Base-by-base conservation (phyloP, 83 land plant species). In the Isoetes engelmannii region DNA sequence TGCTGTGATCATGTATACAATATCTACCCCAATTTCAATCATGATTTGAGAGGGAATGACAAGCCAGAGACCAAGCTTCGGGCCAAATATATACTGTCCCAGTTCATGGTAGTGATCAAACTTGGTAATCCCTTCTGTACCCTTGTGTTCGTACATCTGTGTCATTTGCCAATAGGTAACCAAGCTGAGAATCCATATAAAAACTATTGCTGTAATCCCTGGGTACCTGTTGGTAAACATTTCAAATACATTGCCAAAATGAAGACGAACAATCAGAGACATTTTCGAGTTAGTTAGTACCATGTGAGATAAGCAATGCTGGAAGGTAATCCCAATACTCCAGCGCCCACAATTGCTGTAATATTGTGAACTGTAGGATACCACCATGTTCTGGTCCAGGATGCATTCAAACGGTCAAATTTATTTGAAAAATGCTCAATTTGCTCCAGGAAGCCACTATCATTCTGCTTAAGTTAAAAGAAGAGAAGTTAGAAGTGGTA, bases 1-100 rank as follows among this genome's bases (percentile, higher is more conserved):
- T 12, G 18, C 62, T 12, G 62, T 59, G 19, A 59, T 1, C 62
- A 59, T 12, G 19, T 59, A 59, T 9, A 59, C 62, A 37, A 18
- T 59, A 37, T 59, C 62, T 42, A 59, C 62, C 19, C 62, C 62
- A 18, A 59, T 4, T 18, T 59, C 62, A 9, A 59, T 42, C 18
- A 59, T 12, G 18, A 59, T 12, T 42, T 59, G 62, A 20, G 8
- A 18, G 19, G 62, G 62, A 8, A 59, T 42, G 12, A 59, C 62
- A 7, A 59, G 18, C 62, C 62, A 59, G 10, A 59, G 19, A 12
- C 62, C 62, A 18, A 59, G 62, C 19, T 59, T 59, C 62, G 18
- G 10, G 8, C 62, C 62, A 18, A 59, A 59, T 7, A 37, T 42
- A 20, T 18, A 8, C 20, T 59, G 62, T 3, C 62, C 62, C 10